phyloP scores from a whole-genome alignment of 225 moss, liverwort and hornwort genomes.

The Pseudisothecium myosuroides region DNA sequence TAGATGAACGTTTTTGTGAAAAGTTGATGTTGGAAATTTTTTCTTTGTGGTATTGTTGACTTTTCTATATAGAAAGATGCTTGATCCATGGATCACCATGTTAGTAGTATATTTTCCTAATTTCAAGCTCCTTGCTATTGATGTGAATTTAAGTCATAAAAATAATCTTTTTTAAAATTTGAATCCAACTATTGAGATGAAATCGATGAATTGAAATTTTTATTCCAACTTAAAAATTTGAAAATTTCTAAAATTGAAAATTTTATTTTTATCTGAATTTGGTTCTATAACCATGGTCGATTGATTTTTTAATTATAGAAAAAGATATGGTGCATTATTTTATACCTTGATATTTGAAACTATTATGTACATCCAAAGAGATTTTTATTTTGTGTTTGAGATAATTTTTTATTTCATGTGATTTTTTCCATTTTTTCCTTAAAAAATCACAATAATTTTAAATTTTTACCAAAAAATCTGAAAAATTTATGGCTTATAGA shows the following conservation, averaged over 20 bases:
- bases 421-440: too few species aligned
- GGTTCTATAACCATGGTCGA: fast-evolving
- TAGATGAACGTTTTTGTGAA: neutral
- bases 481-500: neutral
- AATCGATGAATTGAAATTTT: neutral
- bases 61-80: too few species aligned
- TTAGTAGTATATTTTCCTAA: neutral
- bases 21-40: neutral
- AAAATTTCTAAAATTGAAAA: neutral
- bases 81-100: neutral
- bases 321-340: neutral
- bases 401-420: neutral
- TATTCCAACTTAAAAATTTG: neutral
- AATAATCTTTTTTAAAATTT: neutral
- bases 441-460: too few species aligned
- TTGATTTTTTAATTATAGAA: neutral
- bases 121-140: neutral
- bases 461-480: too few species aligned
- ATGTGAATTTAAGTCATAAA: neutral
- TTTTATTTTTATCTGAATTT: neutral
- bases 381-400: neutral
- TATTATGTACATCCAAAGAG: neutral
- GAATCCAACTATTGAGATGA: neutral
- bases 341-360: neutral
- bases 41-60: neutral